Percentiles rank a stretch among this genome's conserved stretches.
These are phyloP conservation scores for Coemansia sp. DNA, from an alignment of 192 early-diverging fungal species.

Conservation along the genomic window DNA sequence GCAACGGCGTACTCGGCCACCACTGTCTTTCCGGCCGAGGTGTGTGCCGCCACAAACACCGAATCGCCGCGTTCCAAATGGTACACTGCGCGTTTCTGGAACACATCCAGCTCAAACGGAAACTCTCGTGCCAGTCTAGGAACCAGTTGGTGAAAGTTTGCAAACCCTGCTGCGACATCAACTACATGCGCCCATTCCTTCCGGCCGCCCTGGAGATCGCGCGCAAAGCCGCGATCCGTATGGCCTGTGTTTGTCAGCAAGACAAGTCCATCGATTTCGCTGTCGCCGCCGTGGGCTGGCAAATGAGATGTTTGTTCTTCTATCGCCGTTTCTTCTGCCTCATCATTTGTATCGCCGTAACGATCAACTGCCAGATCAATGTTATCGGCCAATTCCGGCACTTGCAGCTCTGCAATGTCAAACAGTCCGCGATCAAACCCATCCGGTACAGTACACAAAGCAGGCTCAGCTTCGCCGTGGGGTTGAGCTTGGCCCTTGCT, in stretches of 20 bases:
- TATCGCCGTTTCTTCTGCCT: not conserved
- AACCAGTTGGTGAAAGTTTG: slow-evolving; percentile 86
- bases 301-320: not conserved
- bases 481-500: not conserved
- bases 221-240: not conserved
- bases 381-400: not conserved
- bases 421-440: slow-evolving; percentile 49
- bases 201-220: slow-evolving; percentile 12
- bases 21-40: slow-evolving; percentile 97
- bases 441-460: slow-evolving; percentile 38
- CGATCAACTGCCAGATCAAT: slow-evolving; percentile 30
- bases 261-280: slow-evolving; percentile 21
- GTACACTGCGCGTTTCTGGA: slow-evolving; percentile 96
- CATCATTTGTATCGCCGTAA: slow-evolving; percentile 11
- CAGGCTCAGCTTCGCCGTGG: slow-evolving; percentile 3
- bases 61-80: slow-evolving; percentile 92
- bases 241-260: not conserved
- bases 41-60: slow-evolving; percentile 98
- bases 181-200: slow-evolving; percentile 92
- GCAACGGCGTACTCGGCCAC: slow-evolving; percentile 99
- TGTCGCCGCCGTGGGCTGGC: not conserved
- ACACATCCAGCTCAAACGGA: slow-evolving; percentile 93
- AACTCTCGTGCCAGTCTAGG: slow-evolving; percentile 87
- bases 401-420: slow-evolving; percentile 10
- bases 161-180: slow-evolving; percentile 80